A percentile compares a stretch with the other conserved stretches of the same genome.
phyloP scores from a whole-genome alignment of 1,139 yeast species.

The Scheffersomyces segobiensis region DNA sequence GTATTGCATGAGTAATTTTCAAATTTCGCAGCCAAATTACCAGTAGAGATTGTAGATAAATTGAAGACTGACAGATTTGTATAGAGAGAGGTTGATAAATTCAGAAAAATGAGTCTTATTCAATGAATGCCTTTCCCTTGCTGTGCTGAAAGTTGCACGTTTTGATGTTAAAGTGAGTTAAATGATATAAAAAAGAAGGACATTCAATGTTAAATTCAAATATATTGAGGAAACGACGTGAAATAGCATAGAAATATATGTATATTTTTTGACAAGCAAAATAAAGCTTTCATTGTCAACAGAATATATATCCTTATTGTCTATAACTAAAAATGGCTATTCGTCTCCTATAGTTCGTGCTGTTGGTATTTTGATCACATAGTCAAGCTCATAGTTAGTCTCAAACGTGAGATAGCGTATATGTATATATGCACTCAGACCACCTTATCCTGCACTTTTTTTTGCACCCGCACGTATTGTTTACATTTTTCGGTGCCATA shows the following conservation, averaged over 20 bases:
- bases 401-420: not conserved
- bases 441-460: not conserved
- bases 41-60: not conserved
- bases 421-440: not conserved
- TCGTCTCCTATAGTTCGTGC: not conserved
- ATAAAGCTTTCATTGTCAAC: too few relatives aligned
- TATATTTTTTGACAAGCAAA: too few relatives aligned
- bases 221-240: not conserved
- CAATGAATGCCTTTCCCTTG: too few relatives aligned
- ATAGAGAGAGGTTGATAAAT: too few relatives aligned
- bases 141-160: too few relatives aligned
- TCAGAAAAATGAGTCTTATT: too few relatives aligned
- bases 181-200: too few relatives aligned
- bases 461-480: not conserved
- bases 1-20: not conserved
- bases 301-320: not conserved
- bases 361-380: too few relatives aligned
- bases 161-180: too few relatives aligned
- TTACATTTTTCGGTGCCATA: not conserved
- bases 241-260: too few relatives aligned
- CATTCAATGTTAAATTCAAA: not conserved
- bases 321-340: not conserved
- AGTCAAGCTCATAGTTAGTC: not conserved
- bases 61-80: too few relatives aligned
- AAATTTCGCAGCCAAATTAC: not conserved